Conservation (phyloP, 139 green algal genomes). For the Trebouxia sp. region DNA sequence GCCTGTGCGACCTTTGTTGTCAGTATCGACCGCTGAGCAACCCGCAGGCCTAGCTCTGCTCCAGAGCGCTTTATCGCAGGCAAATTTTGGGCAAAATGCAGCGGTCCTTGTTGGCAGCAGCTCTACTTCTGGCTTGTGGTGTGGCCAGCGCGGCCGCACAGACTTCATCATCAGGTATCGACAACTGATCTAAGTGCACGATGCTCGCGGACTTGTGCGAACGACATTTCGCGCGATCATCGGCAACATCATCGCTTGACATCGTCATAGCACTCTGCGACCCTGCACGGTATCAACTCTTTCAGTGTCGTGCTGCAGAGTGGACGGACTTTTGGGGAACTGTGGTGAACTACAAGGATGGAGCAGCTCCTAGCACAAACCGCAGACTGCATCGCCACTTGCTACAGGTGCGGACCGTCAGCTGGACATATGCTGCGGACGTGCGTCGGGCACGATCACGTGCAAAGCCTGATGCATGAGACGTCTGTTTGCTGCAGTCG, state of each 20-base stretch:
- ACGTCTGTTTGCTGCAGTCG: too few relatives aligned
- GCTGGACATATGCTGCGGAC: too few relatives aligned
- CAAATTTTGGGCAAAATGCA: too few relatives aligned
- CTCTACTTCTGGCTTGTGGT: background rate
- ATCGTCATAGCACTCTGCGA: too few relatives aligned
- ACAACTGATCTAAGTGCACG: too few relatives aligned
- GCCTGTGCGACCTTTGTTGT: too few relatives aligned
- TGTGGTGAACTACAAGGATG: constrained; percentile 1
- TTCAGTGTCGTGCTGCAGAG: background rate
- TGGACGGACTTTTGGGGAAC: constrained; percentile 18
- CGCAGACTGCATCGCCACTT: constrained; percentile 7
- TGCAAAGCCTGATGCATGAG: background rate
- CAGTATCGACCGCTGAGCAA: too few relatives aligned
- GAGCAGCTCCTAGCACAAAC: background rate
- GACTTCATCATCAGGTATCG: too few relatives aligned
- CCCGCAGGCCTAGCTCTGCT: too few relatives aligned
- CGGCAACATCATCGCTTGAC: background rate
- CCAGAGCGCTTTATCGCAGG: too few relatives aligned
- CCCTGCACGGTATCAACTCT: too few relatives aligned
- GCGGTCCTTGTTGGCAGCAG: background rate
- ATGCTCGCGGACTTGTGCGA: too few relatives aligned
- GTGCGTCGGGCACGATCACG: background rate
- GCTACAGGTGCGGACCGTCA: background rate
- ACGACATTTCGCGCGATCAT: background rate
- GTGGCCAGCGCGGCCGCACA: background rate